Conservation (phyloP, 371 early-diverging fungal species). For the Actinomortierella ambigua region DNA sequence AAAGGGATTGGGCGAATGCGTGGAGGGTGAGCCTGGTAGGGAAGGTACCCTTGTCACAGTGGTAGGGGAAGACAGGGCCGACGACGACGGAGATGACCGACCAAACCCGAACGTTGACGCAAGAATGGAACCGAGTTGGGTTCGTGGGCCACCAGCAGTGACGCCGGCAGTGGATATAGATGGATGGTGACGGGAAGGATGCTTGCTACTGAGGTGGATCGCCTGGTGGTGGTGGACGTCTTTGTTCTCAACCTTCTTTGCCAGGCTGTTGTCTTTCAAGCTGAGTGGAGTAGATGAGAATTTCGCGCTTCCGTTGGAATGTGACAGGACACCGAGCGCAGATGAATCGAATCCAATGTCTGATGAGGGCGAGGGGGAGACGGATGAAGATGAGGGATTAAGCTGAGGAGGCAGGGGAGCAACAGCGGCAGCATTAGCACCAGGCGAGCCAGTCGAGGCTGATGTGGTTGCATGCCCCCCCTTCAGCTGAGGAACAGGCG, state of each 20-base stretch:
- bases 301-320: neutral
- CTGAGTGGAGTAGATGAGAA: neutral
- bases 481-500: slow-evolving; percentile 7
- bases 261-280: neutral
- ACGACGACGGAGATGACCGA: neutral
- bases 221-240: neutral
- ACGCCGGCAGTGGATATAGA: slow-evolving; percentile 1
- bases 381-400: slow-evolving; percentile 5
- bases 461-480: slow-evolving; percentile 13
- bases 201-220: neutral
- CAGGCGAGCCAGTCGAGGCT: no score
- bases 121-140: slow-evolving; percentile 22
- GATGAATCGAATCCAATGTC: slow-evolving; percentile 8
- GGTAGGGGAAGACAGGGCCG: no score
- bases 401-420: neutral
- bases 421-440: no score
- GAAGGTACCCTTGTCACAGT: no score
- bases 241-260: neutral
- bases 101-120: slow-evolving; percentile 28
- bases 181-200: slow-evolving; percentile 2
- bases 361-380: neutral
- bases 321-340: neutral
- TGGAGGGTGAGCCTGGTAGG: no score
- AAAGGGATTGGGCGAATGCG: no score
- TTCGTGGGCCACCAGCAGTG: slow-evolving; percentile 5